phyloP scores from a whole-genome alignment of 2,329 filamentous ascomycete species.

The Sodiomyces alkalinus region DNA sequence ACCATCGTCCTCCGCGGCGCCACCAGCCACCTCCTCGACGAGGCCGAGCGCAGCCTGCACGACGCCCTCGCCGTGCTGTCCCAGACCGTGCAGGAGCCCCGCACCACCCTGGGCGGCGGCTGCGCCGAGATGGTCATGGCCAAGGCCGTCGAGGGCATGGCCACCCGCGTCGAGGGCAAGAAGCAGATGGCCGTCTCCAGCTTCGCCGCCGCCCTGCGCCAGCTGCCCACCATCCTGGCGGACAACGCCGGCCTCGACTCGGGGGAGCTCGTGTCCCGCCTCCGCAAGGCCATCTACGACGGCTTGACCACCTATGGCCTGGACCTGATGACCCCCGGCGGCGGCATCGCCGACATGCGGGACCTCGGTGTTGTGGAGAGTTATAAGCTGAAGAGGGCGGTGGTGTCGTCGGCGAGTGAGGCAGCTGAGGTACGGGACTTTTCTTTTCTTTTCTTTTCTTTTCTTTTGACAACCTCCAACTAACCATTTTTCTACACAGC shows the following conservation, averaged over 20 bases:
- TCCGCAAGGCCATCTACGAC: constrained; percentile 89
- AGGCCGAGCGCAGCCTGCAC: constrained; percentile 90
- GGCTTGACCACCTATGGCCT: constrained; percentile 86
- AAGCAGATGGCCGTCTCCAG: constrained; percentile 85
- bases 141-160: constrained; percentile 87
- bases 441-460: not conserved
- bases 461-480: constrained; percentile 1
- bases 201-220: constrained; percentile 77
- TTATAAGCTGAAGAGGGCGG: constrained; percentile 97
- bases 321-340: constrained; percentile 77
- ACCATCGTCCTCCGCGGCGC: constrained; percentile 93
- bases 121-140: constrained; percentile 99
- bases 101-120: constrained; percentile 86
- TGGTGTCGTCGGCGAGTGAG: constrained; percentile 90
- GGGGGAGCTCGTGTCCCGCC: constrained; percentile 77
- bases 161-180: constrained; percentile 91
- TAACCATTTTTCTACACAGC: constrained; percentile 33
- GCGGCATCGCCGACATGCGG: constrained; percentile 89
- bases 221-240: constrained; percentile 89
- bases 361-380: constrained; percentile 92
- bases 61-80: constrained; percentile 92
- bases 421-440: constrained; percentile 67
- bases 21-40: constrained; percentile 91
- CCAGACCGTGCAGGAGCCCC: constrained; percentile 88
- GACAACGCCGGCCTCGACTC: constrained; percentile 97